phyloP scores from a whole-genome alignment of 306 rosid species.

The Gleditsia sinensis region DNA sequence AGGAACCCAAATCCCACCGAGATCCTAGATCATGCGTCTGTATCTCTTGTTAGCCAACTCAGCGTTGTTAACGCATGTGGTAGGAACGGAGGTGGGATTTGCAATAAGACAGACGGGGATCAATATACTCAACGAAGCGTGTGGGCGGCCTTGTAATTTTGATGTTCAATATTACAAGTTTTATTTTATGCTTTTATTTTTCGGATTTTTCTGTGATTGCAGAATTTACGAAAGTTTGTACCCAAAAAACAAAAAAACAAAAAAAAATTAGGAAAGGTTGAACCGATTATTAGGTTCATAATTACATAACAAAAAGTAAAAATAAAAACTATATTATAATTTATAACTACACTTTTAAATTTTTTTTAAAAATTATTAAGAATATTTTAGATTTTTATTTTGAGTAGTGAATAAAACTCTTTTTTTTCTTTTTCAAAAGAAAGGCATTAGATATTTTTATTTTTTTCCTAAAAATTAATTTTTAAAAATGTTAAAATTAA shows the following conservation, averaged over 20 bases:
- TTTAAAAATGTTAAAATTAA: background rate
- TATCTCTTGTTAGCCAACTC: slow-evolving; percentile 26
- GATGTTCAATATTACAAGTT: background rate
- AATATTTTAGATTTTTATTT: too few species aligned
- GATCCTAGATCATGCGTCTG: slow-evolving; percentile 36
- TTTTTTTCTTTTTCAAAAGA: background rate
- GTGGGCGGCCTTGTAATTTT: background rate
- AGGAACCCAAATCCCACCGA: slow-evolving; percentile 31
- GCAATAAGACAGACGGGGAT: background rate
- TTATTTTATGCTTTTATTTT: too few species aligned
- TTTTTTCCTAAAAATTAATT: background rate
- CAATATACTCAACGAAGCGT: background rate
- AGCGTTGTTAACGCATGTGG: slow-evolving; percentile 29
- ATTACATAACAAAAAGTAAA: too few species aligned
- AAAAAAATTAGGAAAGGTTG: too few species aligned
- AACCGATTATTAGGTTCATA: too few species aligned
- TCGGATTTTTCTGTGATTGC: too few species aligned
- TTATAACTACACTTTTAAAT: too few species aligned
- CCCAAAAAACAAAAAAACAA: too few species aligned
- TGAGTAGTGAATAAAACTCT: too few species aligned
- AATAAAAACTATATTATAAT: too few species aligned
- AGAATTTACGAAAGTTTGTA: too few species aligned
- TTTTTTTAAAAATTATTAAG: too few species aligned
- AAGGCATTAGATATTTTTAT: background rate
- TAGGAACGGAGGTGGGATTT: background rate